A percentile compares a stretch with the other conserved stretches of the same genome.
Conservation (phyloP, 768 basidiomycete species). For the Porphyrellus cyaneotinctus region DNA sequence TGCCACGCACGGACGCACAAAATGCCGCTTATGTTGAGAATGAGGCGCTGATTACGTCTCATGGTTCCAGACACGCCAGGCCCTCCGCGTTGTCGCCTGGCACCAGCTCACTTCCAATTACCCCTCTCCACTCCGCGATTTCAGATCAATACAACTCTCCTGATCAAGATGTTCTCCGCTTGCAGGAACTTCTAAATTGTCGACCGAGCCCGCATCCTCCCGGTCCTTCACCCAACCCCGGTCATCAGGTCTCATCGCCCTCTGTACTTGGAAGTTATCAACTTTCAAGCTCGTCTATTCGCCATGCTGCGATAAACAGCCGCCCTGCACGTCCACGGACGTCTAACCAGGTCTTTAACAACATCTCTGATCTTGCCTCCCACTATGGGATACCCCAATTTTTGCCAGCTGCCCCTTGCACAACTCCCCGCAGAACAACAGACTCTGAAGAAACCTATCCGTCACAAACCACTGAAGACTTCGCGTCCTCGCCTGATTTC, state of each 20-base stretch:
- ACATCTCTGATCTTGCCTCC: slow-evolving; percentile 63
- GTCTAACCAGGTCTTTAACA: slow-evolving; percentile 57
- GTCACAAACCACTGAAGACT: slow-evolving; percentile 20
- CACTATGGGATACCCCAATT: slow-evolving; percentile 78
- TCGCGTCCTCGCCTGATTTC: slow-evolving; percentile 37
- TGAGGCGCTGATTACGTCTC: slow-evolving; percentile 43
- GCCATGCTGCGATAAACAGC: slow-evolving; percentile 59
- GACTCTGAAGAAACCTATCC: slow-evolving; percentile 34
- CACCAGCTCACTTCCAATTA: slow-evolving; percentile 22
- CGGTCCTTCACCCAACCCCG: slow-evolving; percentile 36
- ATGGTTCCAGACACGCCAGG: slow-evolving; percentile 52
- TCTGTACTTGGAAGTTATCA: slow-evolving; percentile 45
- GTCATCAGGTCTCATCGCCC: slow-evolving; percentile 37
- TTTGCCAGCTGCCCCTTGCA: slow-evolving; percentile 64
- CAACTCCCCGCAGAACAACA: slow-evolving; percentile 42
- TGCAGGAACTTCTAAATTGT: slow-evolving; percentile 41
- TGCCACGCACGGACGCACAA: slow-evolving; percentile 21
- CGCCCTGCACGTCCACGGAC: slow-evolving; percentile 61
- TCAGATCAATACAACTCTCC: slow-evolving; percentile 34
- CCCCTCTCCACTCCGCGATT: slow-evolving; percentile 44
- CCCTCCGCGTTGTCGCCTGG: slow-evolving; percentile 49
- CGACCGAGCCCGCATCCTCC: slow-evolving; percentile 37
- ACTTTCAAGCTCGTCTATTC: slow-evolving; percentile 50
- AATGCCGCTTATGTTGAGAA: slow-evolving; percentile 33
- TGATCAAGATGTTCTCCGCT: slow-evolving; percentile 44